Percentiles rank a stretch among this genome's conserved stretches.
phyloP scores from a whole-genome alignment of 805 yeast genomes.

The Candida piceae region DNA sequence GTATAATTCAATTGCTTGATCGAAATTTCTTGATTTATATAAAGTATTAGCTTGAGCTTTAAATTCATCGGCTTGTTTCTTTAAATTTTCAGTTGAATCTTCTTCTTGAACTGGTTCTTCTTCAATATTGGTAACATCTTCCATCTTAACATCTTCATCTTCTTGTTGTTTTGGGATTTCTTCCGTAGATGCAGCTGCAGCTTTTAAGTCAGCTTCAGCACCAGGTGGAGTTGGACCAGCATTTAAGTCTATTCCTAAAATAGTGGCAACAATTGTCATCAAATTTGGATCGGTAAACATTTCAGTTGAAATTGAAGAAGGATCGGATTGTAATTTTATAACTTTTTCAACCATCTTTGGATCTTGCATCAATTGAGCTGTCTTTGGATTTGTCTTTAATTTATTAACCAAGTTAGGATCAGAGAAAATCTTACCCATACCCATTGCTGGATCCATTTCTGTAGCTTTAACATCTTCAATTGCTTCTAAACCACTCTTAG shows the following conservation, averaged over 20 bases:
- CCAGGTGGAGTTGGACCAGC: constrained; percentile 22
- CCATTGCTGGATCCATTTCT: constrained; percentile 52
- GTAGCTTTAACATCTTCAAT: constrained; percentile 51
- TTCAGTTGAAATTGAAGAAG: constrained; percentile 65
- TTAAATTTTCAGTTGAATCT: constrained; percentile 30
- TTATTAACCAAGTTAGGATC: constrained; percentile 77
- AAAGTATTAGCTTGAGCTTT: constrained; percentile 83
- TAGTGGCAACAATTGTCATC: constrained; percentile 81
- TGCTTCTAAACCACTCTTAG: constrained; percentile 71
- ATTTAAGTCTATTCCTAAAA: constrained; percentile 76
- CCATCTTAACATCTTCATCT: constrained; percentile 32
- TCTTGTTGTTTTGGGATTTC: constrained; percentile 20
- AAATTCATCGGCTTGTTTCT: constrained; percentile 56
- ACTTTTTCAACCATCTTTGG: constrained; percentile 76
- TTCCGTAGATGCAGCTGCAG: constrained; percentile 27
- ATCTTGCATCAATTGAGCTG: constrained; percentile 81
- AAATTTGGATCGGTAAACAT: constrained; percentile 78
- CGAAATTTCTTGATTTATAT: constrained; percentile 84
- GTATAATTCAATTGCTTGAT: constrained; percentile 85
- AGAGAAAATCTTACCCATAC: constrained; percentile 69
- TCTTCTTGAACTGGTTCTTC: constrained; percentile 11
- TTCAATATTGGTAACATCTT: constrained; percentile 28
- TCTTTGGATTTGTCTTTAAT: constrained; percentile 78
- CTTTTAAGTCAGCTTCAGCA: constrained; percentile 16
- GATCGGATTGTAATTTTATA: constrained; percentile 57